These are phyloP conservation scores for Kregervanrija delftensis DNA, from an alignment of 805 yeast genomes.

Conservation along the genomic window DNA sequence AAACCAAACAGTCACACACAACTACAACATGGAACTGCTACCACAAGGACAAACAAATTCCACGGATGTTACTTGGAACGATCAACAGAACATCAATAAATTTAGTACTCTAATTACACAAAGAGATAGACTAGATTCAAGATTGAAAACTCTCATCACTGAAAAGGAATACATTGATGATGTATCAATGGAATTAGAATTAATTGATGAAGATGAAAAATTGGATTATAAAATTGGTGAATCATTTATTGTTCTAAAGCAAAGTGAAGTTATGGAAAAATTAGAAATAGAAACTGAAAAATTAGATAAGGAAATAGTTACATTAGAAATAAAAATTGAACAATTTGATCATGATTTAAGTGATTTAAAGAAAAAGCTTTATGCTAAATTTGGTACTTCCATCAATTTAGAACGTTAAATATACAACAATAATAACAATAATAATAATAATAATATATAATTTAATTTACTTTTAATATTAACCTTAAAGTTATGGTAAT, in stretches of 20 bases:
- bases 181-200: conserved; percentile 75
- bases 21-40: conserved; percentile 25
- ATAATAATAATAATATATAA: not conserved
- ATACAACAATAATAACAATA: not conserved
- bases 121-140: conserved; percentile 50
- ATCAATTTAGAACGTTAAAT: conserved; percentile 72
- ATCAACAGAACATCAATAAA: conserved; percentile 82
- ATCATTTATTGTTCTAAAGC: conserved; percentile 62
- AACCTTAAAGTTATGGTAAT: conserved; percentile 2
- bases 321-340: conserved; percentile 40
- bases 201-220: conserved; percentile 69
- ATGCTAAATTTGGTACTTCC: conserved; percentile 82
- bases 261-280: conserved; percentile 56
- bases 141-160: conserved; percentile 41
- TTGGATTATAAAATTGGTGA: conserved; percentile 80
- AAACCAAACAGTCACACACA: no score
- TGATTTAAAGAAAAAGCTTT: conserved; percentile 63
- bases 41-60: conserved; percentile 52
- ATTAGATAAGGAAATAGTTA: conserved; percentile 43
- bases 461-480: not conserved
- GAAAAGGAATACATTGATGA: conserved; percentile 90
- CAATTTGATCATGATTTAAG: conserved; percentile 47
- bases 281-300: conserved; percentile 56
- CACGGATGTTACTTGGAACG: conserved; percentile 68
- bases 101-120: conserved; percentile 77